Percentiles rank a stretch among this genome's conserved stretches.
Conservation (phyloP, 306 rosid species). For the Cucurbita maxima region DNA sequence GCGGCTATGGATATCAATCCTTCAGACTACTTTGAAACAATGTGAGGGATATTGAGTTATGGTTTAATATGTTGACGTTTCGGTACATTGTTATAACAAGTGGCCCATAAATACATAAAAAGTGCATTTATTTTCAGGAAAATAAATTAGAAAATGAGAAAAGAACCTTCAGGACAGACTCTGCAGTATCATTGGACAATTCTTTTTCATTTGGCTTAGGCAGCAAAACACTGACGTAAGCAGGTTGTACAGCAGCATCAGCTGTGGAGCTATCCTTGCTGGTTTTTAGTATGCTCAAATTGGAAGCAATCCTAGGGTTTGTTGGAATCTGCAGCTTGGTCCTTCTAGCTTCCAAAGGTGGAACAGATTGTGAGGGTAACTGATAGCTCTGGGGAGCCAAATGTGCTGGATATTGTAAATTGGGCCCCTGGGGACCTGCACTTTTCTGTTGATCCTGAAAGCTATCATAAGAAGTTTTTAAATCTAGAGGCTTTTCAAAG, state of each 20-base stretch:
- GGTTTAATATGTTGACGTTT: not conserved
- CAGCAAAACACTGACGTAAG: constrained; percentile 67
- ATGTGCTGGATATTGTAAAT: constrained; percentile 45
- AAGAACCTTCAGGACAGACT: constrained; percentile 63
- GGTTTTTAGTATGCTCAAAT: constrained; percentile 44
- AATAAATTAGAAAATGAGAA: constrained; percentile 4
- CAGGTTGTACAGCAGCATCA: constrained; percentile 48
- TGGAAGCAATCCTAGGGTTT: constrained; percentile 89
- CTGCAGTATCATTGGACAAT: constrained; percentile 48
- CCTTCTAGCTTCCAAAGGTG: constrained; percentile 53
- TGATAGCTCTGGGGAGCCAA: constrained; percentile 38
- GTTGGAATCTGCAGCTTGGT: constrained; percentile 87
- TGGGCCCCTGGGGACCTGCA: constrained; percentile 38
- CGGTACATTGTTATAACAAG: not conserved
- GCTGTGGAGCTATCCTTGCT: constrained; percentile 50
- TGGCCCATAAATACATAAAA: not conserved
- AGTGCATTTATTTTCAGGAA: not conserved
- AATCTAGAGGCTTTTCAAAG: constrained; percentile 71
- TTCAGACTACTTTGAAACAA: not conserved
- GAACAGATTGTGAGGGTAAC: constrained; percentile 33
- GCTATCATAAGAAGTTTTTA: constrained; percentile 72
- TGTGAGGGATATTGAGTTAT: not conserved
- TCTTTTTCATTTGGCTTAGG: constrained; percentile 47
- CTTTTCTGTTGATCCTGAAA: constrained; percentile 79
- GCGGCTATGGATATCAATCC: not conserved